Evolutionary conservation across 192 early-diverging fungal species (phyloP), one percentile per base, ranked within the genome.

Genomic region (Coemansia sp.): DNA sequence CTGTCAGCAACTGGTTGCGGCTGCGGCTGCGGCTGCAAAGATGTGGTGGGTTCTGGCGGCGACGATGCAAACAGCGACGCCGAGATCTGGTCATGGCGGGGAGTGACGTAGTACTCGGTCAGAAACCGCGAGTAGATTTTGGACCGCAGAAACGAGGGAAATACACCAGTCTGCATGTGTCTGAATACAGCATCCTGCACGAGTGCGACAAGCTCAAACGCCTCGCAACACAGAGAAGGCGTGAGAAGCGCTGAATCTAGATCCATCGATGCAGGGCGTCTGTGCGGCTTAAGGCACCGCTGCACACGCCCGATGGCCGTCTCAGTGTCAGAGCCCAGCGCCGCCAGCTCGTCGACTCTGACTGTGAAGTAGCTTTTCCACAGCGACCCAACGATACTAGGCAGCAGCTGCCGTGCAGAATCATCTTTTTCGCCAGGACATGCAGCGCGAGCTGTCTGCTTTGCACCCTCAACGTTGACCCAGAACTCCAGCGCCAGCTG

Each of bases 401-500:
- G 62, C n/a, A 85, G 49, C 16, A 73, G 19, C 45, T 44, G 12
- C 5, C 13, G 13, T 6, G 12, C 13, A 53, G 48, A 9, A 18
- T 44, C 32, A 11, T 16, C 63, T 40, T 21, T 5, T 23, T n/a
- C 16, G 63, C 42, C 38, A 32, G 32, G 32, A 32, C 32, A 32
- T 15, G 56, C 32, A 38, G 12, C 15, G 37, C 44, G 56, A 38
- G 50, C 50, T 21, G 50, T 23, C 49, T 73, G 75, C 37, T 86
- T 75, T 32, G 89, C 80, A 23, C 88, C 87, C 67, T 92, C 89
- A 15, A 92, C 84, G 58, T 88, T 83, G 32, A 92, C 67, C 91
- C 92, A 93, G 64, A 92, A 92, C 60, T 91, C 89, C 4, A 92
- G 84, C 37, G 88, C 76, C 7, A 85, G 67, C 72, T 87, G 83